phyloP scores from a whole-genome alignment of 768 basidiomycete species.

The Lentinula boryana region DNA sequence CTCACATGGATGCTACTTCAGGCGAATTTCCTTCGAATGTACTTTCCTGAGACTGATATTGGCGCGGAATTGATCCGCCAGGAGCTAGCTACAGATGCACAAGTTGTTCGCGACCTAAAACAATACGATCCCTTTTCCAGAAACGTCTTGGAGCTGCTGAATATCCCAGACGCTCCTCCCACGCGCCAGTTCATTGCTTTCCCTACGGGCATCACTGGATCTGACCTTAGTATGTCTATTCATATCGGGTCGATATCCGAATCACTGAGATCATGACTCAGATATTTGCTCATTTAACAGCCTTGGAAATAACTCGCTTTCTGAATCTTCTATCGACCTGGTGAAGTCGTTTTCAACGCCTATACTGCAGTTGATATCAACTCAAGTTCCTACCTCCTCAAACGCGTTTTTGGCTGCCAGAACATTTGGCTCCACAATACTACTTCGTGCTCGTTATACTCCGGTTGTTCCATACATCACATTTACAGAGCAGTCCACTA shows the following conservation, averaged over 20 bases:
- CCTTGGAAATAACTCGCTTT: slow-evolving; percentile 17
- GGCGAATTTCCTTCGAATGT: slow-evolving; percentile 68
- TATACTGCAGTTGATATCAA: slow-evolving; percentile 55
- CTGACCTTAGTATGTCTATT: slow-evolving; percentile 51
- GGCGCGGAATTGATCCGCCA: slow-evolving; percentile 59
- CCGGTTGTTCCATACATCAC: slow-evolving; percentile 7
- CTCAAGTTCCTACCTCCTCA: slow-evolving; percentile 9
- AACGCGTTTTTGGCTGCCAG: slow-evolving; percentile 16
- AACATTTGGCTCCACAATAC: slow-evolving; percentile 33
- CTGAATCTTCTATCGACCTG: slow-evolving; percentile 35
- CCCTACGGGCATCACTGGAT: slow-evolving; percentile 55
- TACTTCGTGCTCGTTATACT: slow-evolving; percentile 26
- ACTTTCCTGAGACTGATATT: slow-evolving; percentile 71
- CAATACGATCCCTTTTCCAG: slow-evolving; percentile 55
- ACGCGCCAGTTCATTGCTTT: slow-evolving; percentile 39
- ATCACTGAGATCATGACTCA: slow-evolving; percentile 17
- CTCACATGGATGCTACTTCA: slow-evolving; percentile 18
- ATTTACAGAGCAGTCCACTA: slow-evolving; percentile 26
- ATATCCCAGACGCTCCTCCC: slow-evolving; percentile 18
- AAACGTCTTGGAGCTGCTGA: slow-evolving; percentile 41
- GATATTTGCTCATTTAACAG: slow-evolving; percentile 43
- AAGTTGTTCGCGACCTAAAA: slow-evolving; percentile 23
- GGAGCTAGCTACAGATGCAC: slow-evolving; percentile 43
- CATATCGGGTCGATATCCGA: not conserved
- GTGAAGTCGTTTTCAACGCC: slow-evolving; percentile 55